Evolutionary conservation across 495 filamentous ascomycete species (phyloP).

Genomic region (Penicillium diatomitis): DNA sequence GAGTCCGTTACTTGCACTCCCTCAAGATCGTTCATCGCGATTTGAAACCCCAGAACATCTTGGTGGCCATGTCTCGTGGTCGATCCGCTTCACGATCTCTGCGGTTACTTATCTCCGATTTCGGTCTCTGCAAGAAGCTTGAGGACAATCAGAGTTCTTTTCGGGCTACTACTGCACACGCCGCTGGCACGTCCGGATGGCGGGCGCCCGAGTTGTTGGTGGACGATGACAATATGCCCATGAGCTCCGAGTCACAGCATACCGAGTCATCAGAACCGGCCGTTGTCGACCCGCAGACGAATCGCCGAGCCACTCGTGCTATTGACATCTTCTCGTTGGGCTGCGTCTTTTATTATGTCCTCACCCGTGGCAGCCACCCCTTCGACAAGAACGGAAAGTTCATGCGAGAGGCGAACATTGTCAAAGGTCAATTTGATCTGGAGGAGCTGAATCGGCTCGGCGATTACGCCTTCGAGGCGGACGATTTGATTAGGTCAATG

Average conservation of each 20-base stretch:
- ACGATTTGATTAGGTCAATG: conserved; percentile 80
- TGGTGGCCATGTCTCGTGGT: conserved; percentile 53
- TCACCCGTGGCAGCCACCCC: conserved; percentile 84
- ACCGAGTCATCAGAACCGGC: conserved; percentile 49
- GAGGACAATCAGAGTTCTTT: conserved; percentile 93
- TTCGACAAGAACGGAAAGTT: conserved; percentile 89
- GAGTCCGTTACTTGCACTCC: conserved; percentile 79
- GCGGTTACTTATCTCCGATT: conserved; percentile 92
- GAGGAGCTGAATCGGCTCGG: conserved; percentile 60
- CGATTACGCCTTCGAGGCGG: conserved; percentile 76
- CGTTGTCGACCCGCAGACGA: conserved; percentile 53
- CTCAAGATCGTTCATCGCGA: conserved; percentile 95
- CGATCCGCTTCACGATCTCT: conserved; percentile 23
- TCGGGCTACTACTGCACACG: conserved; percentile 85
- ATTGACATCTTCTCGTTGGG: conserved; percentile 97
- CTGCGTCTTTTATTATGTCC: conserved; percentile 92
- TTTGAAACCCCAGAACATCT: conserved; percentile 93
- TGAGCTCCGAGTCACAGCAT: conserved; percentile 30
- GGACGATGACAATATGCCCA: conserved; percentile 52
- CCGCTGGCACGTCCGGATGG: conserved; percentile 91
- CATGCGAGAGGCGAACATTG: conserved; percentile 94
- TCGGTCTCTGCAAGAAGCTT: conserved; percentile 96
- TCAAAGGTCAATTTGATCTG: conserved; percentile 72
- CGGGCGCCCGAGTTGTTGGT: conserved; percentile 87
- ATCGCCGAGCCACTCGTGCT: conserved; percentile 79